Conservation (phyloP, 163 green algal genomes). For the Coccomyxa subellipsoidea region DNA sequence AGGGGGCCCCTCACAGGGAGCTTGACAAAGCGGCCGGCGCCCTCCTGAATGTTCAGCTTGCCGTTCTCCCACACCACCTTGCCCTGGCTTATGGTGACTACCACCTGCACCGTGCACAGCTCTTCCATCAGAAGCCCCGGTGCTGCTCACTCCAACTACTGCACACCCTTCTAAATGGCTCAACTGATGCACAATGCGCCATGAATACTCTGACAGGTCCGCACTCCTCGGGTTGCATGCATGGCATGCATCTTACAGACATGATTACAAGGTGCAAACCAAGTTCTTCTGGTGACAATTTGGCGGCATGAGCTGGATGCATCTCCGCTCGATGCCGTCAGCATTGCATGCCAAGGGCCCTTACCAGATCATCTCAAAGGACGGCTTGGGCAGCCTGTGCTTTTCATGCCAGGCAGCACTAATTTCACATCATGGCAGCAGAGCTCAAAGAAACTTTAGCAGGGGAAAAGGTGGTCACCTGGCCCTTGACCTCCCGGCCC, state of each 20-base stretch:
- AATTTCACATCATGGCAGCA: too few species aligned
- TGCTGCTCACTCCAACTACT: background rate
- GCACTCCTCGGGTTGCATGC: too few species aligned
- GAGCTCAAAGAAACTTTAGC: background rate
- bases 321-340: too few species aligned
- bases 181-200: too few species aligned
- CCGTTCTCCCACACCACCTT: slow-evolving; percentile 82
- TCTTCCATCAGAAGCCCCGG: background rate
- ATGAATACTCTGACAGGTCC: background rate
- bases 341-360: too few species aligned
- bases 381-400: too few species aligned
- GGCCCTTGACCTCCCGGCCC: slow-evolving; percentile 56
- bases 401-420: too few species aligned
- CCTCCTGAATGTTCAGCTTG: slow-evolving; percentile 57
- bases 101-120: slow-evolving; percentile 46
- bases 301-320: too few species aligned
- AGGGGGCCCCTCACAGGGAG: background rate
- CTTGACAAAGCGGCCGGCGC: slow-evolving; percentile 65
- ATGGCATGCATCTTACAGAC: too few species aligned
- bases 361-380: too few species aligned
- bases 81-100: slow-evolving; percentile 80
- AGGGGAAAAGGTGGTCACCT: slow-evolving; percentile 26
- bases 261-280: too few species aligned
- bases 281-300: too few species aligned
- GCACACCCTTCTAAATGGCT: background rate